Base-by-base conservation (phyloP, 306 rosid species). In the Benincasa hispida region DNA sequence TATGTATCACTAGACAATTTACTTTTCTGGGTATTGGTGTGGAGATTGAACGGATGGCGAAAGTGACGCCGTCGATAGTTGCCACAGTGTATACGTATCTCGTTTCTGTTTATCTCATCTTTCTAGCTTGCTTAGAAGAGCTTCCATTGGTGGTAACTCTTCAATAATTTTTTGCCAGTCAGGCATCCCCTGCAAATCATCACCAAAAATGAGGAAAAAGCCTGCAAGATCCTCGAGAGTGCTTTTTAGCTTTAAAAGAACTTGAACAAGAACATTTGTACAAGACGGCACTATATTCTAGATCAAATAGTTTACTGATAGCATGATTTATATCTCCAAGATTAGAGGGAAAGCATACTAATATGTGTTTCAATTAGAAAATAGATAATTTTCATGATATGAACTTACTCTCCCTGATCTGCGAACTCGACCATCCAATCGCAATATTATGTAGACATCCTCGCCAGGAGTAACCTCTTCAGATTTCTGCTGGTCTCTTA, bases 371-470 rank as follows among this genome's bases (percentile, higher is more conserved):
- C 30, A 34, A 76, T 47, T 27, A 50, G 59, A 83, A 68, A 80
- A 50, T 51, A 74, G 57, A 75, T 58, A 75, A 24, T 6, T 2
- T 76, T 57, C 72, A 57, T 70, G 74, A 59, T 41, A 56, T 39
- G 65, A 45, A 87, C 92, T 83, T 90, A 92, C 99, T 77, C 76
- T 92, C 80, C 99, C 97, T 4, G 99, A 94, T 84, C 99, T 87
- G 83, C 97, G 96, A 70, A 94, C 91, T 22, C 97, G 87, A n/a
- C 99, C 99, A 80, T 94, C 99, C 24, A 94, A 80, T 75, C 97
- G 91, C 74, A 94, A 84, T 84, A 94, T 87, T 75, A 92, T 88
- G 83, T 92, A 92, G 79, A 94, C 95, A 21, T 89, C 97, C 85
- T 91, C 99, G 28, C 96, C 95, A 21, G 90, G 89, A 56, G 93